Conservation (phyloP, 148 eudicot genomes). For the Nyssa sinensis region DNA sequence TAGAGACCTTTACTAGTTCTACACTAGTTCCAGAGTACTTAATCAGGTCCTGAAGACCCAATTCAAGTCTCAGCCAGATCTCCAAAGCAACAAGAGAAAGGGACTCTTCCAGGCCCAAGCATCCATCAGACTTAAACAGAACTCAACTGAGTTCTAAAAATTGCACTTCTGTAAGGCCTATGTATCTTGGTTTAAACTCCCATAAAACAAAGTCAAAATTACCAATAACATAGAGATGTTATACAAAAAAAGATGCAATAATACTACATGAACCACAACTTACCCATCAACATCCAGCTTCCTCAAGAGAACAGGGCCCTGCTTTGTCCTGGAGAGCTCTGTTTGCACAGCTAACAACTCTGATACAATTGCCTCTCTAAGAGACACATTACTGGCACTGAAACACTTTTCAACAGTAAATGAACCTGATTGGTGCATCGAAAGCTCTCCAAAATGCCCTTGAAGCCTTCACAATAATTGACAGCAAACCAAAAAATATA, state of each 20-base stretch:
- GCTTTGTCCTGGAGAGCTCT: constrained; percentile 78
- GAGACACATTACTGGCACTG: constrained; percentile 47
- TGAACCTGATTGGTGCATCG: constrained; percentile 73
- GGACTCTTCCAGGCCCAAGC: neutral
- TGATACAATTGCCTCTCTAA: constrained; percentile 76
- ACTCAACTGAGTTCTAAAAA: too few relatives aligned
- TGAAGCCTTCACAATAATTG: constrained; percentile 50
- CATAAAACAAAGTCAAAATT: constrained; percentile 10
- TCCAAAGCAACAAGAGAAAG: too few relatives aligned
- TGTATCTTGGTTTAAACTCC: neutral
- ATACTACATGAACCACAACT: constrained; percentile 9
- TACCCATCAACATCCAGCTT: constrained; percentile 90
- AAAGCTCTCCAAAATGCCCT: constrained; percentile 89
- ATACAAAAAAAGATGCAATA: neutral
- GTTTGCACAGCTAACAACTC: constrained; percentile 61
- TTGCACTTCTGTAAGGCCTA: too few relatives aligned
- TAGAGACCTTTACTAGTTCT: too few relatives aligned
- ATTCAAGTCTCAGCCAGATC: too few relatives aligned
- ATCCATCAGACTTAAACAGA: neutral
- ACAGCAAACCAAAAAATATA: constrained; percentile 8
- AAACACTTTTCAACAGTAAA: constrained; percentile 91
- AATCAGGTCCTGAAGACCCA: too few relatives aligned
- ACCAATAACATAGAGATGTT: neutral
- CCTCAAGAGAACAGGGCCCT: constrained; percentile 84
- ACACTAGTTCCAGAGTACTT: too few relatives aligned